Conservation (phyloP, 1,284 basidiomycete species). For the Microstroma glucosiphilum region DNA sequence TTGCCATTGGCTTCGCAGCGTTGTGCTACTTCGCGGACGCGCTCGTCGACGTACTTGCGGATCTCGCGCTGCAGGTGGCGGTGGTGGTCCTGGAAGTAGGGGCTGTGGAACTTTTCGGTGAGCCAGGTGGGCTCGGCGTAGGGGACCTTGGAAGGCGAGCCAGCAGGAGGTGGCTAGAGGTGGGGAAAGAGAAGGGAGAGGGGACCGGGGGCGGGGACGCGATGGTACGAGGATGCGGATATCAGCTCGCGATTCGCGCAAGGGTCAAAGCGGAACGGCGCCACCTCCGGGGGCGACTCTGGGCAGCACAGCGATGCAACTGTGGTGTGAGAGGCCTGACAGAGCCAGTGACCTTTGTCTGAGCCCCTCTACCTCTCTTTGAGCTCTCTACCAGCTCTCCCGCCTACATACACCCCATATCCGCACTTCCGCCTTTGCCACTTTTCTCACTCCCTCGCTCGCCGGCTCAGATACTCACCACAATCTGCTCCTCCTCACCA, state of each 20-base stretch:
- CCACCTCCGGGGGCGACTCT: no score
- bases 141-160: constrained; percentile 46
- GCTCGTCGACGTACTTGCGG: constrained; percentile 43
- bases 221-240: neutral
- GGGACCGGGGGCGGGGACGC: constrained; percentile 1
- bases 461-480: constrained; percentile 12
- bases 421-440: neutral
- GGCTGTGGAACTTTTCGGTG: constrained; percentile 38
- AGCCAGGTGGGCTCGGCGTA: constrained; percentile 48
- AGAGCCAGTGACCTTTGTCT: no score
- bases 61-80: constrained; percentile 49
- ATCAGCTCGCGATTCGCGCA: no score
- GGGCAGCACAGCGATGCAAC: neutral
- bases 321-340: neutral
- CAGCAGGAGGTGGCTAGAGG: constrained; percentile 8
- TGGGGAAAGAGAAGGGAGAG: neutral
- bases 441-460: neutral
- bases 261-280: no score
- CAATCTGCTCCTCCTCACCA: constrained; percentile 43
- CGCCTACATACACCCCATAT: no score
- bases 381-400: no score
- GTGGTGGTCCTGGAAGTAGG: constrained; percentile 53
- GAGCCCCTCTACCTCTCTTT: neutral
- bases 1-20: constrained; percentile 46
- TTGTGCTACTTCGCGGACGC: constrained; percentile 29